These are phyloP conservation scores for Fusarium napiforme DNA, from an alignment of 2,329 filamentous ascomycete genomes.

Conservation along the genomic window DNA sequence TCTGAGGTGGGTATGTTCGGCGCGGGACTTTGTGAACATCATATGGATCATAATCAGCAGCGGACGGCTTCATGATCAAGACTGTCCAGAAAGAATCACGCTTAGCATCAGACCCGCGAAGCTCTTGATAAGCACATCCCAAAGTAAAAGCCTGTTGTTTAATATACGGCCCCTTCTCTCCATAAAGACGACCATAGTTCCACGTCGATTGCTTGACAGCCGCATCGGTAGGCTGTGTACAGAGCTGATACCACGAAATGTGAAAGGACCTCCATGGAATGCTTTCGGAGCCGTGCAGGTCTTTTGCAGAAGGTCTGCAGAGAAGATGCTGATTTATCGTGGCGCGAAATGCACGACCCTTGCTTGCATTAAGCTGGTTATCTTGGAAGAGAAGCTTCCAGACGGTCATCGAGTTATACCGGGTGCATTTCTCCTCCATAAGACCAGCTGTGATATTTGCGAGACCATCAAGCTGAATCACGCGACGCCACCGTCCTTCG, in stretches of 20 bases:
- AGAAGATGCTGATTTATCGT: neutral
- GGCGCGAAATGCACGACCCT: neutral
- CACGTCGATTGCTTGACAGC: neutral
- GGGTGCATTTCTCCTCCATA: neutral
- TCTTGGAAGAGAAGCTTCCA: slow-evolving; percentile 2
- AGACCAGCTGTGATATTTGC: neutral
- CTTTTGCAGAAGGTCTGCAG: neutral
- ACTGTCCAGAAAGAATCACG: neutral
- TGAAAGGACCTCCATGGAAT: neutral
- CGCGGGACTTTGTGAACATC: neutral
- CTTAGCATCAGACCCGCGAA: accelerated
- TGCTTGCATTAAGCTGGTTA: neutral
- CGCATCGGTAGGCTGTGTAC: neutral
- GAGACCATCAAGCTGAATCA: neutral
- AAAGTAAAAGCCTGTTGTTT: slow-evolving; percentile 2
- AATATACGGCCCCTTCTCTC: neutral
- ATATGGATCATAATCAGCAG: neutral
- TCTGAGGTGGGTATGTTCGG: neutral
- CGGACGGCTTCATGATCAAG: neutral
- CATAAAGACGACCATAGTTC: neutral
- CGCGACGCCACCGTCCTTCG: neutral
- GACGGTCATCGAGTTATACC: neutral
- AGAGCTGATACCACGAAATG: slow-evolving; percentile 3
- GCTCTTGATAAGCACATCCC: neutral
- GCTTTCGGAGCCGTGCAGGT: neutral